Base-by-base conservation (phyloP, 1,139 yeast genomes). In the Geotrichum siamense region DNA sequence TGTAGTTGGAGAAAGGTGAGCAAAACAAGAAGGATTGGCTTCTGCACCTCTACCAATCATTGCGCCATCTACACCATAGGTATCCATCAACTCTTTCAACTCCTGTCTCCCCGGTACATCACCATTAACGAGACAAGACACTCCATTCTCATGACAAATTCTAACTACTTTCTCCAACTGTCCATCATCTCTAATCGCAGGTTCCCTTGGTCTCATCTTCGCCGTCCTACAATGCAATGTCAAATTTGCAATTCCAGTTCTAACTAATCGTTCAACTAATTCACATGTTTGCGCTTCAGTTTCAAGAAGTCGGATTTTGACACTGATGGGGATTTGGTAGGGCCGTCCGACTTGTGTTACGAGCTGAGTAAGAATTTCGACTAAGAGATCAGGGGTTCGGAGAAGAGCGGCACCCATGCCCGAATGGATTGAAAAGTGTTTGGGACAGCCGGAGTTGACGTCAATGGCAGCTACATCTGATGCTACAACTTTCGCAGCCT, bases 331-430 rank as follows among this genome's bases (percentile, higher is more conserved):
- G 54, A 86, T 85, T 19, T 71, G 65, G 55, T 75, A 64, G 2
- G 94, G 94, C 47, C 64, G 70, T 4, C 98, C 98, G 1, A 91
- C 91, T 51, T 86, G 72, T 20, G 71, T 70, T 1, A 91, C 96
- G 44, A 91, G 67, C 12, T 74, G 72, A 2, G 64, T 63, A 48
- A 91, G 65, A 28, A 91, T 91, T 16, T 72, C 71, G 54, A 80
- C 82, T 26, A 91, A 69, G 38, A 75, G 65, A 38, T 84, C 95
- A 0, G 97, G 96, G 0, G 89, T 85, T 38, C 74, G 69, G 48
- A 91, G 69, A 39, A 91, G 68, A 0, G 95, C 96, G 2, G 97
- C 96, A 3, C 98, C 98, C 97, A 91, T 91, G 1, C 98, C 98
- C 0, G 93, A 10, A 61, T 87, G 96, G 2, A 86, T 73, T 1